phyloP scores from a whole-genome alignment of 768 basidiomycete genomes.

The Galerina sulciceps region DNA sequence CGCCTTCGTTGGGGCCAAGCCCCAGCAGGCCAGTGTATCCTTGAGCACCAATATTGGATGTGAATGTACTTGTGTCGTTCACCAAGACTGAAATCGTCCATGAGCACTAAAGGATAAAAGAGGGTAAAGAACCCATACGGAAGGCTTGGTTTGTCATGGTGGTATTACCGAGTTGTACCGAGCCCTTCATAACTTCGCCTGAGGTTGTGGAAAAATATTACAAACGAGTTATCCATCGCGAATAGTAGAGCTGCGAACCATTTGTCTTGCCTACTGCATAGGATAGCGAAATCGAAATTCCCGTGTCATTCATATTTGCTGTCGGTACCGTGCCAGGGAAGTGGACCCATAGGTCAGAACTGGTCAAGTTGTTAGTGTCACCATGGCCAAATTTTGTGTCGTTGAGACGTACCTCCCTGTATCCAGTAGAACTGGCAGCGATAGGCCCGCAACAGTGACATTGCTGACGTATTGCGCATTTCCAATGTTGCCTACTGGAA shows the following conservation, averaged over 20 bases:
- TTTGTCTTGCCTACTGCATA: constrained; percentile 73
- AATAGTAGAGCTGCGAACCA: constrained; percentile 40
- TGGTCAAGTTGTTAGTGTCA: constrained; percentile 27
- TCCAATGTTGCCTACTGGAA: constrained; percentile 64
- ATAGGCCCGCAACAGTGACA: constrained; percentile 65
- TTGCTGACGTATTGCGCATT: constrained; percentile 78
- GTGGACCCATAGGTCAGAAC: constrained; percentile 79
- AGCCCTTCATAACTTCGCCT: constrained; percentile 62
- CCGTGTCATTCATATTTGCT: constrained; percentile 50
- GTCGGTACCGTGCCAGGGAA: constrained; percentile 49
- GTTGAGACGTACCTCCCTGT: constrained; percentile 65
- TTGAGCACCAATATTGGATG: constrained; percentile 59
- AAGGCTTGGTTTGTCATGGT: constrained; percentile 69
- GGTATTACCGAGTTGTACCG: constrained; percentile 58
- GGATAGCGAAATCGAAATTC: constrained; percentile 55
- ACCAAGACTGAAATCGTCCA: constrained; percentile 56
- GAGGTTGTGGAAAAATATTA: background rate
- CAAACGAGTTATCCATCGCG: background rate
- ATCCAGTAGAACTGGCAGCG: constrained; percentile 68
- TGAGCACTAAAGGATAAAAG: constrained; percentile 5
- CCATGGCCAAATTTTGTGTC: constrained; percentile 1
- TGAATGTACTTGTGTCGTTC: constrained; percentile 63
- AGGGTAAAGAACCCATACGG: constrained; percentile 43
- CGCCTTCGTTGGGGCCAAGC: constrained; percentile 78
- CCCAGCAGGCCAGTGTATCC: constrained; percentile 77